Conservation (phyloP, 352 stramenopile genomes). For the Aphanomyces invadans region DNA sequence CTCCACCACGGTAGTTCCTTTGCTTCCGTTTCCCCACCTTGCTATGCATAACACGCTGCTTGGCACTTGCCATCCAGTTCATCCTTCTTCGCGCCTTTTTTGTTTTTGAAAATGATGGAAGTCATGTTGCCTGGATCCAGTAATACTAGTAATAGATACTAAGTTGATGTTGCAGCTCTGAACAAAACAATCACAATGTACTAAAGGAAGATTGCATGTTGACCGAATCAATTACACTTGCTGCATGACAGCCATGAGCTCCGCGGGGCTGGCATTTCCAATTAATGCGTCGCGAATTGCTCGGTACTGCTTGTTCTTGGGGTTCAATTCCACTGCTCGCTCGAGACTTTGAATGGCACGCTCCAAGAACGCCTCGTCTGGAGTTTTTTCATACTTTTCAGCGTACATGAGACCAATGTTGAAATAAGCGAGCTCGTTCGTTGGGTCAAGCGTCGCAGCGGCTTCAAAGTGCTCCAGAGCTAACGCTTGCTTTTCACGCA, state of each 20-base stretch:
- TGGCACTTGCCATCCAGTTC: conserved; percentile 8
- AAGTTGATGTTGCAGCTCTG: too few relatives aligned
- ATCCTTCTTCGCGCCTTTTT: conserved; percentile 13
- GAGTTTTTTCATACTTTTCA: conserved; percentile 23
- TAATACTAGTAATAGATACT: too few relatives aligned
- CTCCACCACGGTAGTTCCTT: background rate
- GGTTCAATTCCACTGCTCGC: conserved; percentile 7
- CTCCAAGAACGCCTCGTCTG: conserved; percentile 9
- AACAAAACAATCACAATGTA: too few relatives aligned
- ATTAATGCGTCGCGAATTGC: conserved; percentile 16
- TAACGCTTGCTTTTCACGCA: conserved; percentile 14
- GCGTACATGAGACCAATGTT: conserved; percentile 25
- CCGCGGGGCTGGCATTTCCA: conserved; percentile 17
- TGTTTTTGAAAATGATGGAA: conserved; percentile 1
- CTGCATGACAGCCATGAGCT: conserved; percentile 25
- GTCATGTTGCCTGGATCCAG: too few relatives aligned
- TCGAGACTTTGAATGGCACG: conserved; percentile 9
- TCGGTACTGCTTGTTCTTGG: conserved; percentile 13
- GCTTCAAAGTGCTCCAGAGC: conserved; percentile 22
- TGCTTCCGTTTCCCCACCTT: background rate
- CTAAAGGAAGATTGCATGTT: too few relatives aligned
- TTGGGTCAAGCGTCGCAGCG: conserved; percentile 14
- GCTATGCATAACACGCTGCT: conserved; percentile 1
- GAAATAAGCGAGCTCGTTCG: conserved; percentile 23
- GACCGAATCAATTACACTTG: conserved; percentile 11